Base-by-base conservation (phyloP, 192 early-diverging fungal genomes). In the Backusella westeae region DNA sequence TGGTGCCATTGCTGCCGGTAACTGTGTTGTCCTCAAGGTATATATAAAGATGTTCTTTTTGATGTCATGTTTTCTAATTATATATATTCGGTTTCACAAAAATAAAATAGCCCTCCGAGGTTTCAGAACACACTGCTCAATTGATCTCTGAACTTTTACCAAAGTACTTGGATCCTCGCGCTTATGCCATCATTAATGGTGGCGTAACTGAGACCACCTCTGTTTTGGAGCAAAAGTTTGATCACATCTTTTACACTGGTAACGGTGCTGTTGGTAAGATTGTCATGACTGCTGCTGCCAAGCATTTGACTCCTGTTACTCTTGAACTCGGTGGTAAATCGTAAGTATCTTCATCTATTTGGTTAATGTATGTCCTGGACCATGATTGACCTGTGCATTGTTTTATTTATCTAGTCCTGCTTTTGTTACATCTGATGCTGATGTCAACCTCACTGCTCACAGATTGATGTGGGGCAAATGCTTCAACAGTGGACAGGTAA, bases 291-390 rank as follows among this genome's bases (percentile, higher is more conserved):
- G 94, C 97, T 21, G 95, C 95, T 14, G 87, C 93, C 4, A 91
- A 95, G 77, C 84, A 94, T 66, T 82, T 96, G 34, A 93, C 95
- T 0, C 90, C 92, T 21, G 86, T 95, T 39, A 90, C 94, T n/a
- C 88, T 98, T 42, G 97, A 98, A 83, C 87, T 98, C n/a, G 97
- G 97, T 71, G 97, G 97, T 44, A 98, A 98, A 81, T 82, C 72
- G 87, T 85, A 67, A 76, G 73, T 69, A 49, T 68, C 9, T n/a
- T 32, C 2, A 6, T 42, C 6, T 29, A 39, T 39, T 39, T 10
- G 10, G 10, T 39, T 39, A 32, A 3, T 53, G 8, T 21, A 21
- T 53, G 1, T 19, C 6, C 15, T 52, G 14, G 0, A 1, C 1
- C 14, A 52, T 52, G 19, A 52, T 52, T 6, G 6, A n/a, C 4